Percentiles rank a stretch among this genome's conserved stretches.
phyloP scores from a whole-genome alignment of 2,329 filamentous ascomycete species.

The Dactylonectria macrodidyma region DNA sequence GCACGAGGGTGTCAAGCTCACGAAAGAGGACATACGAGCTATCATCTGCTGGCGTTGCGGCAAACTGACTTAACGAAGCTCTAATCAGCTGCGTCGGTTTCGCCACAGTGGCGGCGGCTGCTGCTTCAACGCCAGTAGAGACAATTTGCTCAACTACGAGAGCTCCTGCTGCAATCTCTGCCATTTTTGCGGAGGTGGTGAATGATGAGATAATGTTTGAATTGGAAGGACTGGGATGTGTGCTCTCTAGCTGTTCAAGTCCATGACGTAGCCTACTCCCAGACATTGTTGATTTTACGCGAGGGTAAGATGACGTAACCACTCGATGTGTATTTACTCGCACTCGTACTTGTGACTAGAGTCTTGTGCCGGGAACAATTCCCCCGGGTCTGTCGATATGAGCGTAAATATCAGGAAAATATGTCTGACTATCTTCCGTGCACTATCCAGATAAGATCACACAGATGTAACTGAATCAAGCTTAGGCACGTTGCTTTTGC shows the following conservation, averaged over 20 bases:
- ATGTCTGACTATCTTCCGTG: too few species aligned
- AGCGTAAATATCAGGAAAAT: too few species aligned
- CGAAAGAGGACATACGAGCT: constrained; percentile 19
- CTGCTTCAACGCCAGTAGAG: constrained; percentile 38
- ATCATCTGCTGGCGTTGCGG: constrained; percentile 28
- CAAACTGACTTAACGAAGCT: constrained; percentile 40
- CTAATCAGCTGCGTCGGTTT: constrained; percentile 39
- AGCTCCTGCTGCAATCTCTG: constrained; percentile 40
- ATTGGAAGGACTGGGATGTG: background rate
- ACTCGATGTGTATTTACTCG: too few species aligned
- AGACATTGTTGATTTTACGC: too few species aligned
- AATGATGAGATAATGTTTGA: background rate
- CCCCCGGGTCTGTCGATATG: too few species aligned
- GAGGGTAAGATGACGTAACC: too few species aligned
- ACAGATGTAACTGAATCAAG: too few species aligned
- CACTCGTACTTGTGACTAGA: too few species aligned
- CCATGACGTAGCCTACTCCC: background rate
- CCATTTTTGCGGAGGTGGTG: constrained; percentile 25
- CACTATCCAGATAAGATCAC: too few species aligned
- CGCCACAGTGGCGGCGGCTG: constrained; percentile 35
- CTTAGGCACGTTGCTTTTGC: too few species aligned
- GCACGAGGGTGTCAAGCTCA: fast-evolving
- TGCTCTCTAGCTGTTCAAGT: background rate
- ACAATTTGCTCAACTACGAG: constrained; percentile 39
- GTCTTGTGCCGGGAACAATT: too few species aligned